Conservation (phyloP, 371 early-diverging fungal species). For the Choanephora cucurbitarum region DNA sequence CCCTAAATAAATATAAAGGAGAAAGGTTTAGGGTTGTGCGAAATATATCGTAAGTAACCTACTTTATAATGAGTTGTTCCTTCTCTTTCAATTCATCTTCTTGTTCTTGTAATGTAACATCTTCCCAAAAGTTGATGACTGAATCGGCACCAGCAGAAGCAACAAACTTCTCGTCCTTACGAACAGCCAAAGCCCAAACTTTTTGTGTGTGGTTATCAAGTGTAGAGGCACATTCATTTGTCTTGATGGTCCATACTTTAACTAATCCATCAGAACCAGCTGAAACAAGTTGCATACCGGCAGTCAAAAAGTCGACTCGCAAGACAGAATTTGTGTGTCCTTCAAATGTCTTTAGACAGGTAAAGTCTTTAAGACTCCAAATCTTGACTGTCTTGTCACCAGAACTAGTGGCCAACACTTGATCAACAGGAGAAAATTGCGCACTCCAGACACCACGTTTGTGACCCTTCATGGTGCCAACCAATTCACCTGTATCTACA, state of each 20-base stretch:
- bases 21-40: background rate
- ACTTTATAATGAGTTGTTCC: constrained; percentile 71
- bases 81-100: constrained; percentile 68
- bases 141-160: constrained; percentile 92
- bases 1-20: constrained; percentile 47
- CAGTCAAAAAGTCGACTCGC: constrained; percentile 78
- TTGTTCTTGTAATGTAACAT: constrained; percentile 82
- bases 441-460: constrained; percentile 95
- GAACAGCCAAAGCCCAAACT: constrained; percentile 87
- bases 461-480: constrained; percentile 92
- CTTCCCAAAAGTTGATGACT: constrained; percentile 88
- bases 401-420: constrained; percentile 87
- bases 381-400: constrained; percentile 94
- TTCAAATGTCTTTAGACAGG: constrained; percentile 94
- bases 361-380: constrained; percentile 88
- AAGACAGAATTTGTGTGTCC: constrained; percentile 96
- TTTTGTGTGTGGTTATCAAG: constrained; percentile 94
- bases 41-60: constrained; percentile 17
- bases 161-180: constrained; percentile 73
- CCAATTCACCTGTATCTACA: constrained; percentile 75
- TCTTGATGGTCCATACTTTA: constrained; percentile 94
- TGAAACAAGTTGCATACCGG: constrained; percentile 87
- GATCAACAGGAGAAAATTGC: constrained; percentile 89
- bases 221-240: constrained; percentile 84
- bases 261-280: constrained; percentile 91